phyloP scores from a whole-genome alignment of 1,139 yeast genomes.

The Hyphopichia wangnamkhiaoensis region DNA sequence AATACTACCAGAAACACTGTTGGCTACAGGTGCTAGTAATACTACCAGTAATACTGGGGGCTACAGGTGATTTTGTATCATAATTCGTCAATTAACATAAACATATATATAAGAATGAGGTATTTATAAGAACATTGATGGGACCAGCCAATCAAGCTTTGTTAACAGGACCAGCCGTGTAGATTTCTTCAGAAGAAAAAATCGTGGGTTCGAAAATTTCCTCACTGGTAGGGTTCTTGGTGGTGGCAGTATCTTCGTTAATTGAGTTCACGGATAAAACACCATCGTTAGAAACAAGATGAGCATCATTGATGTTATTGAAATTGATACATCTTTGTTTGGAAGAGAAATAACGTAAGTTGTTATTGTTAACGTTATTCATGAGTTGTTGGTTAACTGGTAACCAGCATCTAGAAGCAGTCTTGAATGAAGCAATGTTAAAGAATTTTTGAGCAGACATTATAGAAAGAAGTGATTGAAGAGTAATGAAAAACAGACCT shows the following conservation, averaged over 20 bases:
- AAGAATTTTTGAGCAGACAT: slow-evolving; percentile 38
- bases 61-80: too few species aligned
- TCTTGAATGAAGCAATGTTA: slow-evolving; percentile 38
- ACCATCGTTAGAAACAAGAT: slow-evolving; percentile 40
- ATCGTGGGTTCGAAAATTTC: slow-evolving; percentile 44
- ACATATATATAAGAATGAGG: too few species aligned
- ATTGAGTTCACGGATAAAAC: slow-evolving; percentile 20
- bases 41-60: too few species aligned
- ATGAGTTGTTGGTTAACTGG: slow-evolving; percentile 24
- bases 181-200: slow-evolving; percentile 42
- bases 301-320: slow-evolving; percentile 34
- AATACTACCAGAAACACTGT: too few species aligned
- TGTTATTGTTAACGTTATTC: slow-evolving; percentile 12
- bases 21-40: too few species aligned
- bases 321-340: slow-evolving; percentile 40
- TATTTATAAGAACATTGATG: too few species aligned
- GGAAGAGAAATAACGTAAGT: slow-evolving; percentile 34
- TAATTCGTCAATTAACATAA: not conserved
- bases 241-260: slow-evolving; percentile 14
- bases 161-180: slow-evolving; percentile 50
- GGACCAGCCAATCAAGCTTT: slow-evolving; percentile 30
- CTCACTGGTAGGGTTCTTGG: slow-evolving; percentile 11
- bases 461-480: slow-evolving; percentile 6
- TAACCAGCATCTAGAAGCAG: slow-evolving; percentile 50
- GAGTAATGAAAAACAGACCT: not conserved